phyloP scores from a whole-genome alignment of 1,139 yeast species.

The Keqinozyma sinolaborantium region DNA sequence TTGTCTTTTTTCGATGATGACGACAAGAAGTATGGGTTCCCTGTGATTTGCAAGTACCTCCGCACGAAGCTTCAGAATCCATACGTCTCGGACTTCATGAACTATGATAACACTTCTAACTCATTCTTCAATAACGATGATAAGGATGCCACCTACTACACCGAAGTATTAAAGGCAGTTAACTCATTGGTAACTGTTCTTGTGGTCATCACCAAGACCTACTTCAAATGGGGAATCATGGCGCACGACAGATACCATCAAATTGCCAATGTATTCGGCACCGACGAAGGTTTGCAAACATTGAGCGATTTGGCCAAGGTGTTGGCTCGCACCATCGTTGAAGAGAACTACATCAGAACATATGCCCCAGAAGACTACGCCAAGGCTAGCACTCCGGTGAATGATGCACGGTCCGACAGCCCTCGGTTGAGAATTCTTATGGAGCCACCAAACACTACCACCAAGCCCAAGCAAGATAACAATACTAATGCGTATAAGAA shows the following conservation, averaged over 20 bases:
- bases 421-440: conserved; percentile 36
- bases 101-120: conserved; percentile 9
- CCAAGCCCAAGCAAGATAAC: conserved; percentile 27
- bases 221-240: conserved; percentile 47
- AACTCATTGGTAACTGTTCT: conserved; percentile 36
- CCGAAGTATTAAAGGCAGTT: conserved; percentile 29
- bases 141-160: conserved; percentile 24
- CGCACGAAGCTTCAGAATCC: conserved; percentile 12
- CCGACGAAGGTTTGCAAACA: conserved; percentile 21
- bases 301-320: conserved; percentile 36
- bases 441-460: conserved; percentile 25
- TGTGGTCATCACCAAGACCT: conserved; percentile 49
- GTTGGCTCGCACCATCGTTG: conserved; percentile 49
- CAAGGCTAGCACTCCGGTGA: conserved; percentile 36
- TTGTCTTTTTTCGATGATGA: conserved; percentile 56
- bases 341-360: conserved; percentile 51
- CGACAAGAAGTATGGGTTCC: conserved; percentile 48
- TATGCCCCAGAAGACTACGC: conserved; percentile 46
- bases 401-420: conserved; percentile 21
- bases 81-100: conserved; percentile 15
- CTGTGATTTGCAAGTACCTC: conserved; percentile 15
- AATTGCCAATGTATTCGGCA: conserved; percentile 42
- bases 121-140: conserved; percentile 28
- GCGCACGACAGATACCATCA: conserved; percentile 48
- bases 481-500: conserved; percentile 57